Evolutionary conservation across 116 monocot species (phyloP).

Genomic region (Cymodocea nodosa): DNA sequence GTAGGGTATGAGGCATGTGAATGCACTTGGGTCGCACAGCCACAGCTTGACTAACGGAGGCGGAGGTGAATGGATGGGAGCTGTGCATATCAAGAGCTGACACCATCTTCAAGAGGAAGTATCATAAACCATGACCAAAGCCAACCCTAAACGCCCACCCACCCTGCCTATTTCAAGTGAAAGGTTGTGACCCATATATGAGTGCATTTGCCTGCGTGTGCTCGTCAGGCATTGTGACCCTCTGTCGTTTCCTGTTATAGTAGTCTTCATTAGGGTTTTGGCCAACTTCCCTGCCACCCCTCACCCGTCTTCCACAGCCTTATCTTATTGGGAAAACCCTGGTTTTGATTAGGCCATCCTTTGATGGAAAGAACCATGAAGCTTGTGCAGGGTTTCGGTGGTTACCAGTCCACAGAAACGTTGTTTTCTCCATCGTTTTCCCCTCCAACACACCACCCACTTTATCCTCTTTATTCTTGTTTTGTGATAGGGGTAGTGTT

Average conservation of each 20-base stretch:
- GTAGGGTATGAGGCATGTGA: background rate
- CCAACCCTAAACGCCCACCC: background rate
- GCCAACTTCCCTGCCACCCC: background rate
- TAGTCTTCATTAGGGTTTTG: conserved; percentile 2
- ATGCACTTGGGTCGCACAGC: background rate
- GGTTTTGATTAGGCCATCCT: background rate
- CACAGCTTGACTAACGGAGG: too few species aligned
- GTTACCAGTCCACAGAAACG: conserved; percentile 4
- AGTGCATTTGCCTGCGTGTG: background rate
- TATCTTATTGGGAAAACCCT: background rate
- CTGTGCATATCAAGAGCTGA: background rate
- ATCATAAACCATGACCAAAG: background rate
- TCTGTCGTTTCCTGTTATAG: background rate
- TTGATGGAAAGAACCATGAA: conserved; percentile 3
- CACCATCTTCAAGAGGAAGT: background rate
- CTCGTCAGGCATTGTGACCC: background rate
- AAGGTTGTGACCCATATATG: background rate
- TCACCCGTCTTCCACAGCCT: background rate
- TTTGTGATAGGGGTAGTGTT: too few species aligned
- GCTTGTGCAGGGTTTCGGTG: background rate
- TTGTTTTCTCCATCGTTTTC: too few species aligned
- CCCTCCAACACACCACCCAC: too few species aligned
- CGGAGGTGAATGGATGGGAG: background rate
- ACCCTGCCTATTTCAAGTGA: background rate
- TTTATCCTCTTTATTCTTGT: background rate